phyloP scores from a whole-genome alignment of 1,284 basidiomycete species.

The Apiotrichum sp. region DNA sequence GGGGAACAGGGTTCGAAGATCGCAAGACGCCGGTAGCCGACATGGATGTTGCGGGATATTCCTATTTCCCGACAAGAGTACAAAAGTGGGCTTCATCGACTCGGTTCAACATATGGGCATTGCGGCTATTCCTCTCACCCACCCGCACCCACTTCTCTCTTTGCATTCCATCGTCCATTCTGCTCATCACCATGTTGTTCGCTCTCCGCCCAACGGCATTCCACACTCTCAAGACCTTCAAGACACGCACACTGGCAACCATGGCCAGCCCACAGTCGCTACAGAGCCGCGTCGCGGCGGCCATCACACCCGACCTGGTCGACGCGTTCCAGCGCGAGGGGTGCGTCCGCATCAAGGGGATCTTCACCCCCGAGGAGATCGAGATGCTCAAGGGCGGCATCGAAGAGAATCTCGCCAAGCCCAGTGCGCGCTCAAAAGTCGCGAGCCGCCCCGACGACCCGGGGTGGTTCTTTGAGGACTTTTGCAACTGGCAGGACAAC shows the following conservation, averaged over 20 bases:
- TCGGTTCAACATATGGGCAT: too few species aligned
- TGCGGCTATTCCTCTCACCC: too few species aligned
- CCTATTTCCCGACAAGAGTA: too few species aligned
- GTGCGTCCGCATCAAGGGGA: conserved; percentile 6
- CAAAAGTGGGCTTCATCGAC: too few species aligned
- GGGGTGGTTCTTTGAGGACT: conserved; percentile 20
- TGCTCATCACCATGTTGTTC: too few species aligned
- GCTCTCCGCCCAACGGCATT: too few species aligned
- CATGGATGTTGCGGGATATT: too few species aligned
- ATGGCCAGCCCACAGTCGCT: background rate
- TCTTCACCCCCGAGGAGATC: conserved; percentile 12
- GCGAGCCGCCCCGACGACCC: conserved; percentile 10
- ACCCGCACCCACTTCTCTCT: too few species aligned
- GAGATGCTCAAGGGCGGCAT: conserved; percentile 6
- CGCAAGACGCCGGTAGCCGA: too few species aligned
- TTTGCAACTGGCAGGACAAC: conserved; percentile 14
- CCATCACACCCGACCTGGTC: conserved; percentile 9
- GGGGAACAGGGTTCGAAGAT: too few species aligned
- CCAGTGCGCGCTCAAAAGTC: conserved; percentile 7
- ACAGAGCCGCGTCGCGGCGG: conserved; percentile 4
- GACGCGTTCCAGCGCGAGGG: conserved; percentile 7
- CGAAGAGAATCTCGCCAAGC: conserved; percentile 8
- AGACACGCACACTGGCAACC: background rate
- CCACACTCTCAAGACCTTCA: too few species aligned
- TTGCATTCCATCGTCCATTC: too few species aligned